phyloP scores from a whole-genome alignment of 768 basidiomycete species.

The Phylloporus rhodoxanthus region DNA sequence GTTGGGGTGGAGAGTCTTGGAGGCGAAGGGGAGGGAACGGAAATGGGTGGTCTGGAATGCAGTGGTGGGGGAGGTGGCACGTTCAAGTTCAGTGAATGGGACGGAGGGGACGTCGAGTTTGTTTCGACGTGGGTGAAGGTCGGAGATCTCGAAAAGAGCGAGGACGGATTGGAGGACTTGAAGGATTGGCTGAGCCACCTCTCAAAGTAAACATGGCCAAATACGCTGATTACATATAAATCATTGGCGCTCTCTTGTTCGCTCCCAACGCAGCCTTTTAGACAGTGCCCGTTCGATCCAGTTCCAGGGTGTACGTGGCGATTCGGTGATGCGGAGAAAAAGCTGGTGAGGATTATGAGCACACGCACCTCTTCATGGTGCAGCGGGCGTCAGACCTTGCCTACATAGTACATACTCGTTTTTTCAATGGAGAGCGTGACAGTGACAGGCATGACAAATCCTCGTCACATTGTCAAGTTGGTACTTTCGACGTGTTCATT shows the following conservation, averaged over 20 bases:
- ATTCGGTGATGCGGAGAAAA: slow-evolving; percentile 64
- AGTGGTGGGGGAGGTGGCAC: slow-evolving; percentile 42
- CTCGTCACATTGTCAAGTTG: slow-evolving; percentile 16
- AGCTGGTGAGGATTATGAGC: slow-evolving; percentile 57
- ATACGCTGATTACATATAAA: slow-evolving; percentile 16
- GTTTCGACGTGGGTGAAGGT: slow-evolving; percentile 49
- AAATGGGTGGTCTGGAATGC: slow-evolving; percentile 74
- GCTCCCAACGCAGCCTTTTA: slow-evolving; percentile 51
- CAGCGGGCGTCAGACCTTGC: slow-evolving; percentile 62
- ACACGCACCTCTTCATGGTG: slow-evolving; percentile 47
- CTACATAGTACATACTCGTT: slow-evolving; percentile 35
- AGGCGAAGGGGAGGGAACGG: slow-evolving; percentile 56
- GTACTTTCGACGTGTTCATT: slow-evolving; percentile 17
- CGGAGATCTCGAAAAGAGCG: slow-evolving; percentile 27
- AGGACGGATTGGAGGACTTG: slow-evolving; percentile 39
- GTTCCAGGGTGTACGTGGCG: slow-evolving; percentile 49
- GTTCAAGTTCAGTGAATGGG: slow-evolving; percentile 79
- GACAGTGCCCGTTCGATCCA: slow-evolving; percentile 64
- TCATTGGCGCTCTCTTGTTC: neutral
- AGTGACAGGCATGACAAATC: slow-evolving; percentile 7
- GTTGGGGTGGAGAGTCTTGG: slow-evolving; percentile 72
- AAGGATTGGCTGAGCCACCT: slow-evolving; percentile 45
- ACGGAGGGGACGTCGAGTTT: slow-evolving; percentile 73
- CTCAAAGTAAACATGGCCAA: slow-evolving; percentile 33
- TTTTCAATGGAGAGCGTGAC: neutral